Evolutionary conservation across 2,329 filamentous ascomycete species (phyloP).

Genomic region (Tolypocladium paradoxum): DNA sequence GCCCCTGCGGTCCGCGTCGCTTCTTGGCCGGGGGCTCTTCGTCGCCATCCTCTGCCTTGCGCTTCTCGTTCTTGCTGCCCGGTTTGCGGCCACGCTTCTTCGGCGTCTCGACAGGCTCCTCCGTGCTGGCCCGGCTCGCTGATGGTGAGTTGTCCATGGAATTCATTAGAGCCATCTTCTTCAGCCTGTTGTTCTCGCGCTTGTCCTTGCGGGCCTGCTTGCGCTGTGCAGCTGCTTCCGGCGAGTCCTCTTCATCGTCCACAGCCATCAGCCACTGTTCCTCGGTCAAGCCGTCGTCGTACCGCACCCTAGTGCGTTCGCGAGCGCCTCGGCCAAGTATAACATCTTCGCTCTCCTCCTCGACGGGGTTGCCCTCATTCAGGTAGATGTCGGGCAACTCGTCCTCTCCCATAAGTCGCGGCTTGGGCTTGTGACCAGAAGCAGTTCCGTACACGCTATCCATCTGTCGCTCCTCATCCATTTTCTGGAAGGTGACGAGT

Average conservation of each 20-base stretch:
- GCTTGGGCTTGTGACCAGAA: slow-evolving; percentile 49
- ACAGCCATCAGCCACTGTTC: slow-evolving; percentile 99
- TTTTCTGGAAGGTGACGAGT: slow-evolving; percentile 63
- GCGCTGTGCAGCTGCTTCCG: slow-evolving; percentile 83
- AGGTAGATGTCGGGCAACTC: slow-evolving; percentile 94
- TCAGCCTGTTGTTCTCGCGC: slow-evolving; percentile 65
- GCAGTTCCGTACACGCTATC: slow-evolving; percentile 61
- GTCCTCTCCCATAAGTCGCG: slow-evolving; percentile 75
- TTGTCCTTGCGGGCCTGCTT: slow-evolving; percentile 80
- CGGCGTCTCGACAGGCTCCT: slow-evolving; percentile 56
- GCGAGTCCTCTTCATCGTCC: slow-evolving; percentile 88
- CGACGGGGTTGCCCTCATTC: slow-evolving; percentile 69
- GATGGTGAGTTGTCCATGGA: slow-evolving; percentile 58
- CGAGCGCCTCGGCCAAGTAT: slow-evolving; percentile 78
- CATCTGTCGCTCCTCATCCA: slow-evolving; percentile 65
- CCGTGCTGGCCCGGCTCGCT: slow-evolving; percentile 72
- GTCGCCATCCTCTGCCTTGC: slow-evolving; percentile 73
- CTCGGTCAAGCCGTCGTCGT: slow-evolving; percentile 94
- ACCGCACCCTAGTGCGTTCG: slow-evolving; percentile 87
- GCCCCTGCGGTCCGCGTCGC: slow-evolving; percentile 59
- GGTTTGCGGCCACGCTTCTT: slow-evolving; percentile 84
- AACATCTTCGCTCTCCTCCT: slow-evolving; percentile 68
- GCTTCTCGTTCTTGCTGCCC: slow-evolving; percentile 65
- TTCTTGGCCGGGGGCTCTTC: slow-evolving; percentile 71
- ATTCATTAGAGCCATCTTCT: slow-evolving; percentile 31